Percentiles rank a stretch among this genome's conserved stretches.
Conservation (phyloP, 495 filamentous ascomycete species). For the Trypethelium eluteriae region DNA sequence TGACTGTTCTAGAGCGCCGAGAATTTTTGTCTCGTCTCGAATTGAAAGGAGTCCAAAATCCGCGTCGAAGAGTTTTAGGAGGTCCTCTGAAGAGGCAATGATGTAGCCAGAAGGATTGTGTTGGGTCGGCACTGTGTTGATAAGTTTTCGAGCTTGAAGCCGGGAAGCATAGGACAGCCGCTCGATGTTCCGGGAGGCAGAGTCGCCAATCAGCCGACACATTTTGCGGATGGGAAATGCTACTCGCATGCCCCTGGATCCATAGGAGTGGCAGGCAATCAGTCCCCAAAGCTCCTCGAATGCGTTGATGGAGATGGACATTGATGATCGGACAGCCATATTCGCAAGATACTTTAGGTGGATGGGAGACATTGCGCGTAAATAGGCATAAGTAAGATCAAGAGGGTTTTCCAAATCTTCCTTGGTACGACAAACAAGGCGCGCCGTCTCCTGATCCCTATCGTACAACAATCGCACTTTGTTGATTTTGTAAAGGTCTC, state of each 20-base stretch:
- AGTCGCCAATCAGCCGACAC: constrained; percentile 86
- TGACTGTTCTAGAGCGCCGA: constrained; percentile 65
- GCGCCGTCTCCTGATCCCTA: constrained; percentile 63
- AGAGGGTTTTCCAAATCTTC: constrained; percentile 72
- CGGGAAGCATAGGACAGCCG: constrained; percentile 79
- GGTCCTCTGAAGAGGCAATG: constrained; percentile 79
- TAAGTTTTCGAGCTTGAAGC: constrained; percentile 73
- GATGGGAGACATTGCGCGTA: constrained; percentile 86
- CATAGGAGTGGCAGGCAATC: constrained; percentile 82
- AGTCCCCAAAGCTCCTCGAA: constrained; percentile 84
- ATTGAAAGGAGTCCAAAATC: constrained; percentile 86
- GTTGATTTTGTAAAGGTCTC: constrained; percentile 73
- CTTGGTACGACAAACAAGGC: constrained; percentile 70
- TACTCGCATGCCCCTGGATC: constrained; percentile 70
- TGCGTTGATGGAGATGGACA: constrained; percentile 89
- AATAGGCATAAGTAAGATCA: constrained; percentile 77
- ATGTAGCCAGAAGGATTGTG: constrained; percentile 88
- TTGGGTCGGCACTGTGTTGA: constrained; percentile 68
- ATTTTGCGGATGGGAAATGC: constrained; percentile 89
- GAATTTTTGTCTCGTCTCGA: constrained; percentile 75
- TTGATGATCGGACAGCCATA: constrained; percentile 83
- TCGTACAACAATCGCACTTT: constrained; percentile 75
- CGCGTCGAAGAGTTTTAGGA: constrained; percentile 78
- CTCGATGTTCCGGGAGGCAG: constrained; percentile 80
- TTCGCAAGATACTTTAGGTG: constrained; percentile 84